Base-by-base conservation (phyloP, 306 rosid genomes). In the Rosa multiflora region DNA sequence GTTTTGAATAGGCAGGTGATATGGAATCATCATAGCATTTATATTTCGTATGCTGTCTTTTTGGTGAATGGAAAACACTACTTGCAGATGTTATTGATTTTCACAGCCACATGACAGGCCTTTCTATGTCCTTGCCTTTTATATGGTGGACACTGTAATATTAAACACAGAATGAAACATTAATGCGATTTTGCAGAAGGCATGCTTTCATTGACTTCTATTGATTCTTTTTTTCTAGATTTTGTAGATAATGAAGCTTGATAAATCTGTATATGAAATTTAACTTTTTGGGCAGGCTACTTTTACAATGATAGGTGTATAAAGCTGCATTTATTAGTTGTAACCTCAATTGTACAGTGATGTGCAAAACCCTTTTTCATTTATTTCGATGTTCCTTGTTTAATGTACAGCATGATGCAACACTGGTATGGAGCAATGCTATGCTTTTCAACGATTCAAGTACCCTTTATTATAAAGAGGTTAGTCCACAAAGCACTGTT, bases 391-490 rank as follows among this genome's bases (percentile, higher is more conserved):
- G 64, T 72, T 79, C 6, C 32, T 53, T 64, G 35, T 48, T 82
- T 67, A 6, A 73, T 78, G 43, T 72, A 44, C 71, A 77, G 85
- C 76, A n/a, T 67, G 85, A 82, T 58, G 70, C 77, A 73, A 43
- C 40, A 44, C 49, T 82, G 82, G 82, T 82, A 43, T 53, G 43
- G 48, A 17, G 53, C 56, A 82, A 77, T 23, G 82, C 78, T 12
- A 77, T 77, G 85, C 2, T 1, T 53, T 82, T 72, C 79, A 82
- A 82, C 39, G 2, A n/a, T n/a, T 46, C 82, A 35, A 49, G 14
- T 10, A 72, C 82, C 12, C 6, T 47, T 4, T 77, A 40, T 66
- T 52, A 72, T 46, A 67, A 68, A 67, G 46, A 72, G 72, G 85
- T 56, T 48, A 77, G 70, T 78, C 32, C 44, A 53, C 20, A 44